Evolutionary conservation across 306 rosid genomes (phyloP).

Genomic region (Biancaea sappan): DNA sequence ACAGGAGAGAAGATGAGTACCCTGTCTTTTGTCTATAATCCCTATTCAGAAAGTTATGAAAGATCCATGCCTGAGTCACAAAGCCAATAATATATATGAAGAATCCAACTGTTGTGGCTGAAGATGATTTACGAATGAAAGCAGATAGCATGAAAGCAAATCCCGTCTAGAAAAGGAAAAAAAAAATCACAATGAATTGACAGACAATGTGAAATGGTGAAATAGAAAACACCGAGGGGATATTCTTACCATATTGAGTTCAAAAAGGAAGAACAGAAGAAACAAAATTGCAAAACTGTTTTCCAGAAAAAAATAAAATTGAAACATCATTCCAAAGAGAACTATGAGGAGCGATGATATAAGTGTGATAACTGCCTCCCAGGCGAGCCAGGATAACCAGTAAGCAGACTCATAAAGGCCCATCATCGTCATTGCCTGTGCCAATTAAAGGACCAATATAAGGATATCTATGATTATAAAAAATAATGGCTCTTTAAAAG

Average conservation of each 20-base stretch:
- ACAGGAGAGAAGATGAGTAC: slow-evolving; percentile 22
- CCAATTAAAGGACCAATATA: slow-evolving; percentile 18
- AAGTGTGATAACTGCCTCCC: slow-evolving; percentile 71
- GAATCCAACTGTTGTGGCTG: slow-evolving; percentile 80
- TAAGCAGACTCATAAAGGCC: slow-evolving; percentile 91
- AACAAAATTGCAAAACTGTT: slow-evolving; percentile 64
- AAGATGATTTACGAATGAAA: slow-evolving; percentile 77
- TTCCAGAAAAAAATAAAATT: slow-evolving; percentile 71
- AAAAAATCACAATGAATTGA: slow-evolving; percentile 11
- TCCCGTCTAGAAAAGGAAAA: slow-evolving; percentile 67
- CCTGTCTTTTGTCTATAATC: slow-evolving; percentile 11
- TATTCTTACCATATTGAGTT: slow-evolving; percentile 78
- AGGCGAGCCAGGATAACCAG: slow-evolving; percentile 90
- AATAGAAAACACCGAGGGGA: slow-evolving; percentile 13
- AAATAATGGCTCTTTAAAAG: not conserved
- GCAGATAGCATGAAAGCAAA: slow-evolving; percentile 84
- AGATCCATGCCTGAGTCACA: slow-evolving; percentile 73
- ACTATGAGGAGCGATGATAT: slow-evolving; percentile 76
- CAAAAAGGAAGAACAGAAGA: slow-evolving; percentile 81
- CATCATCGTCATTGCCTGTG: slow-evolving; percentile 90
- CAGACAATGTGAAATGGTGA: slow-evolving; percentile 5
- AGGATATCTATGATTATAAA: not conserved
- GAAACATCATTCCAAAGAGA: slow-evolving; percentile 90
- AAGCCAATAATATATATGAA: slow-evolving; percentile 67
- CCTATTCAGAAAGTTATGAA: slow-evolving; percentile 23